These are phyloP conservation scores for Celoporthe dispersa DNA, from an alignment of 2,329 filamentous ascomycete species.

Conservation along the genomic window DNA sequence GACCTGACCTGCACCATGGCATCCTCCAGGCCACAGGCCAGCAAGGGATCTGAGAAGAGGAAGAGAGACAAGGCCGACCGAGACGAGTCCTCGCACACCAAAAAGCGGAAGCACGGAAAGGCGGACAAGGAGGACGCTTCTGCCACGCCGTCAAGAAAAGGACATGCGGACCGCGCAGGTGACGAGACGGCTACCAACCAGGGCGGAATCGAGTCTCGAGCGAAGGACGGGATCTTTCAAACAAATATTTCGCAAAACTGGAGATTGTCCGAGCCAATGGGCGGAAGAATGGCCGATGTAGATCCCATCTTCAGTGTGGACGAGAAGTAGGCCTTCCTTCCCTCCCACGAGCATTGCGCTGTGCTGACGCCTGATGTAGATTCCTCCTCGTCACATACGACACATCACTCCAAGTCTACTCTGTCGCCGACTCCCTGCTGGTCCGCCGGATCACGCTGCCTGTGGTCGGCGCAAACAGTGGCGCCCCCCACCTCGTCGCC, in stretches of 20 bases:
- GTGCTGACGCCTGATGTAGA: constrained; percentile 49
- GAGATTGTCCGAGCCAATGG: constrained; percentile 67
- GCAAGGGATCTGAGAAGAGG: constrained; percentile 28
- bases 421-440: constrained; percentile 78
- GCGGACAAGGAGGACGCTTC: constrained; percentile 21
- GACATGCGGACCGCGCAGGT: constrained; percentile 18
- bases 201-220: neutral
- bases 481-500: constrained; percentile 46
- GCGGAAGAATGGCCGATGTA: constrained; percentile 67
- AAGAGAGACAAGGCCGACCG: constrained; percentile 31
- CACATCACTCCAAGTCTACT: constrained; percentile 79
- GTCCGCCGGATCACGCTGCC: constrained; percentile 69
- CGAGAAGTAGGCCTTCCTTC: constrained; percentile 56
- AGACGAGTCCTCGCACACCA: constrained; percentile 31
- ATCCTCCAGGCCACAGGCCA: constrained; percentile 28
- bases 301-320: constrained; percentile 66
- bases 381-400: constrained; percentile 76
- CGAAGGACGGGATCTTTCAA: constrained; percentile 9
- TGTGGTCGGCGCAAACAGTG: constrained; percentile 37
- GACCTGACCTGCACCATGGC: constrained; percentile 25
- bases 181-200: constrained; percentile 2
- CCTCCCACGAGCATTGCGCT: neutral
- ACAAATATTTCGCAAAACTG: constrained; percentile 42
- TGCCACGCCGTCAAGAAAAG: constrained; percentile 20
- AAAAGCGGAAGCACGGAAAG: constrained; percentile 29